Base-by-base conservation (phyloP, 2,329 filamentous ascomycete species). In the Apiospora sp. region DNA sequence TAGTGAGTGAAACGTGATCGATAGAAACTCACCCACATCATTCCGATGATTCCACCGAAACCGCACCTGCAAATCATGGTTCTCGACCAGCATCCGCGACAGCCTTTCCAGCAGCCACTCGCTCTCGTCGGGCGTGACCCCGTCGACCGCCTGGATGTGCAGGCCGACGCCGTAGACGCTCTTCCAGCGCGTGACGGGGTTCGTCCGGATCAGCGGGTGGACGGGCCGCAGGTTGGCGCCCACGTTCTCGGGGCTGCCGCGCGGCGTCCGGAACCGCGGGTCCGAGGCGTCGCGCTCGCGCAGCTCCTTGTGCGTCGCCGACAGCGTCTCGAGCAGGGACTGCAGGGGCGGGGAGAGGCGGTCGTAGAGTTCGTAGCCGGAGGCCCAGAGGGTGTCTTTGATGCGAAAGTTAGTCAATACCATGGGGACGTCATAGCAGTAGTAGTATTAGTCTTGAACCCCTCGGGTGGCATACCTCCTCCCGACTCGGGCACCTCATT, bases 101-200 rank as follows among this genome's bases (percentile, higher is more conserved):
- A 87, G 83, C 75, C 81, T 83, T 19, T 80, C 76, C 12, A 87
- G 77, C 19, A 87, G 77, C 27, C 82, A 80, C 22, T 79, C 76
- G 58, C 83, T 85, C 77, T 87, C 86, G 1, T 84, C 81, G 1
- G 78, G 75, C 0, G 82, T 84, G 34, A 87, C 54, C 5, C 82
- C 84, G 71, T 86, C 86, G 75, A 87, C 84, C n/a, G 82, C 78
- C 41, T 78, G 79, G 13, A 84, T 82, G 71, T 86, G 83, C 1
- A 80, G 81, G 1, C 85, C 85, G 12, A 87, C 77, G 0, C 83
- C 81, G 70, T 82, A 86, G 43, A 86, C 77, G 0, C 80, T 81
- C 75, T 86, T 91, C 89, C 90, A 91, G 0, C 89, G 89, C 0
- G 89, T 90, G 0, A 91, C 88, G 0, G 90, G 90, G 71, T 91